Conservation (phyloP, 2,329 filamentous ascomycete genomes). For the Neonectria magnoliae region DNA sequence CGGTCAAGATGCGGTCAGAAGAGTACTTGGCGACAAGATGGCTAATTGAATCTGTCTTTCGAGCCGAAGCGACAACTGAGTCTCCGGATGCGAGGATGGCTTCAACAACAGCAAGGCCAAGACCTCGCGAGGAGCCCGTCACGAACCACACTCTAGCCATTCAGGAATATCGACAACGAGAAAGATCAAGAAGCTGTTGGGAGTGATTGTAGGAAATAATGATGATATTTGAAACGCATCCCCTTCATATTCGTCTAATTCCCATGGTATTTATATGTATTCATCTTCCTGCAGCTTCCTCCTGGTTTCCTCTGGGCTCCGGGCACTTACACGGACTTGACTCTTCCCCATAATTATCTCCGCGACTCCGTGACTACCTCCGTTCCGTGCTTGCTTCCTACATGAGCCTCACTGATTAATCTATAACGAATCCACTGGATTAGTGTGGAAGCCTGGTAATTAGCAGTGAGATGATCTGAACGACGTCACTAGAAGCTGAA, state of each 20-base stretch:
- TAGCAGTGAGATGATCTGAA: background rate
- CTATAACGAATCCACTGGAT: background rate
- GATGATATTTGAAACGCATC: background rate
- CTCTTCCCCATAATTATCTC: constrained; percentile 2
- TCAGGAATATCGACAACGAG: background rate
- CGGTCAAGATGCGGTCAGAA: constrained; percentile 55
- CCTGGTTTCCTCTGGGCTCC: background rate
- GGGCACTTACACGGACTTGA: background rate
- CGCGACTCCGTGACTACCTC: background rate
- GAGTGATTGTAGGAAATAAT: too few relatives aligned
- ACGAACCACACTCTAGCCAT: constrained; percentile 56
- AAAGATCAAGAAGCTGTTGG: background rate
- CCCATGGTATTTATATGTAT: background rate
- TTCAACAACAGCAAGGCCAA: constrained; percentile 55
- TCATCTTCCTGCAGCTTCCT: background rate
- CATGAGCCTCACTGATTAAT: background rate
- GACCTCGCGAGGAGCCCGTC: constrained; percentile 59
- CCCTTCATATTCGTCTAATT: background rate
- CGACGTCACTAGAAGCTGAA: background rate
- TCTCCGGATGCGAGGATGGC: constrained; percentile 53
- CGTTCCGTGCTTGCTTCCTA: background rate
- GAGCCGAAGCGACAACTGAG: constrained; percentile 57
- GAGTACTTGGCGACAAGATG: constrained; percentile 51
- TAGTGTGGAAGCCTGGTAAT: background rate
- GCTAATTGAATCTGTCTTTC: constrained; percentile 48